Conservation (phyloP, 441 rosid species). For the Adansonia rubrostipa region DNA sequence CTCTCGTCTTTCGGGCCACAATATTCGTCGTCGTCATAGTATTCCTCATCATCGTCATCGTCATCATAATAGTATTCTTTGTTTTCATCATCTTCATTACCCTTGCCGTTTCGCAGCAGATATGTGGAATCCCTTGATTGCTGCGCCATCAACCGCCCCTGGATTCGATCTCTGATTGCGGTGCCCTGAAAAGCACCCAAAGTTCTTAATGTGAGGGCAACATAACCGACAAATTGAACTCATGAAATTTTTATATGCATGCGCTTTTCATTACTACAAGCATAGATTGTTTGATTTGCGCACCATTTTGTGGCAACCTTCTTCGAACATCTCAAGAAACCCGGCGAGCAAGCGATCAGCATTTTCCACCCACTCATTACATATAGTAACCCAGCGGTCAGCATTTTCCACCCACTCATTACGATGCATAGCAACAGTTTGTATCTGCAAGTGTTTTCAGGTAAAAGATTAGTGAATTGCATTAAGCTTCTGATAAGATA, state of each 20-base stretch:
- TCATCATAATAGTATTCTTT: constrained; percentile 50
- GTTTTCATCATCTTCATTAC: constrained; percentile 38
- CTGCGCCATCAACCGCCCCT: constrained; percentile 64
- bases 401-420: constrained; percentile 92
- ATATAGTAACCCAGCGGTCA: constrained; percentile 86
- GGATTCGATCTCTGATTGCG: constrained; percentile 78
- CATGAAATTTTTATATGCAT: neutral
- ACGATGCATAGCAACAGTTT: constrained; percentile 44
- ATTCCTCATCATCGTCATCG: constrained; percentile 41
- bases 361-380: constrained; percentile 88
- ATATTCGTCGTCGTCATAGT: constrained; percentile 44
- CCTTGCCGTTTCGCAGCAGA: constrained; percentile 30
- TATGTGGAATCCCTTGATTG: constrained; percentile 5
- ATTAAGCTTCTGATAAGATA: neutral
- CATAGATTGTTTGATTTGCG: constrained; percentile 15
- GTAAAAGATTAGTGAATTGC: neutral
- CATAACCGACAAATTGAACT: neutral
- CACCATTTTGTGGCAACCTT: constrained; percentile 93
- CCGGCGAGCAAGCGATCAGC: constrained; percentile 91
- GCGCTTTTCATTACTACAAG: neutral
- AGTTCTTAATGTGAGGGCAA: neutral
- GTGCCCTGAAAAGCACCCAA: constrained; percentile 56
- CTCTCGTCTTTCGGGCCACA: constrained; percentile 36
- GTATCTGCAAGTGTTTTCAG: constrained; percentile 15
- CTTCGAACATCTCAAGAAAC: constrained; percentile 91